A percentile compares a stretch with the other conserved stretches of the same genome.
Conservation (phyloP, 1,284 basidiomycete genomes). For the Tylopilus sp. region DNA sequence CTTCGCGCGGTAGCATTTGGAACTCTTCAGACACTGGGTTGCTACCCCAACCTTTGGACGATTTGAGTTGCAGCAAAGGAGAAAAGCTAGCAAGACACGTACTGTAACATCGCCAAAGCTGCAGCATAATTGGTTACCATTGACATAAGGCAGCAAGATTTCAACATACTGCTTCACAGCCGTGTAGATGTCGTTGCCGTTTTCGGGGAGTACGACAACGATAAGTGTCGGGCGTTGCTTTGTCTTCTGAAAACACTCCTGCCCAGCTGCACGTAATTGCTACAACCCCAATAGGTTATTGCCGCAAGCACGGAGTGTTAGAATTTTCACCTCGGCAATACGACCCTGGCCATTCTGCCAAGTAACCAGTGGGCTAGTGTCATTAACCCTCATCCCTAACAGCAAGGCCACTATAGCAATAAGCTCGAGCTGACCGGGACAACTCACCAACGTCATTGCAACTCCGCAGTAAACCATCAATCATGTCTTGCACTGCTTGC, state of each 20-base stretch:
- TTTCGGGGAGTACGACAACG: constrained; percentile 69
- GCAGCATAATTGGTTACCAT: constrained; percentile 1
- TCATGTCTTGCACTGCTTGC: constrained; percentile 45
- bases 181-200: constrained; percentile 68
- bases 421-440: background rate
- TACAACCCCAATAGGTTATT: constrained; percentile 18
- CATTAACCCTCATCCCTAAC: constrained; percentile 50
- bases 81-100: constrained; percentile 16
- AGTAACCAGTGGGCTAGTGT: constrained; percentile 41
- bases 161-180: constrained; percentile 66
- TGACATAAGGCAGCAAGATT: constrained; percentile 12
- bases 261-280: constrained; percentile 50
- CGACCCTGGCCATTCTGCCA: constrained; percentile 54
- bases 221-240: constrained; percentile 51
- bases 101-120: constrained; percentile 72
- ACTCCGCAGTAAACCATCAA: constrained; percentile 43
- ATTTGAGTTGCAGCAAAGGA: constrained; percentile 2
- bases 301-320: background rate
- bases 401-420: background rate
- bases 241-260: constrained; percentile 39
- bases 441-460: constrained; percentile 56
- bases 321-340: constrained; percentile 42
- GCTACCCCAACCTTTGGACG: constrained; percentile 57
- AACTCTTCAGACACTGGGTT: constrained; percentile 68
- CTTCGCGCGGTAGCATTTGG: constrained; percentile 60